phyloP scores from a whole-genome alignment of 306 rosid genomes.

The Prunus persica region DNA sequence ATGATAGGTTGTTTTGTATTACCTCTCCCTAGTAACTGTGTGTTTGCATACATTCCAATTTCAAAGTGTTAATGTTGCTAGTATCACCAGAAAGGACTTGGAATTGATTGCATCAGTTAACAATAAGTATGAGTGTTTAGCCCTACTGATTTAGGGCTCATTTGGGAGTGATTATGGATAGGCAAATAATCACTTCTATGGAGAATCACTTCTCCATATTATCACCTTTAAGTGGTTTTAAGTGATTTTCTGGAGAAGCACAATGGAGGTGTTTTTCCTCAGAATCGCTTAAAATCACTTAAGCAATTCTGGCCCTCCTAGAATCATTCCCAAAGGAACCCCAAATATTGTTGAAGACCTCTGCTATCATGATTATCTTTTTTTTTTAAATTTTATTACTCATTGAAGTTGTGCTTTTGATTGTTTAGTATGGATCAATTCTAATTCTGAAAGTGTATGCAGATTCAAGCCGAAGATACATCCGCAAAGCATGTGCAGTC shows the following conservation, averaged over 20 bases:
- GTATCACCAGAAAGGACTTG: background rate
- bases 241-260: too few relatives aligned
- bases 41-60: background rate
- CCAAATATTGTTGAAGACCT: background rate
- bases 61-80: background rate
- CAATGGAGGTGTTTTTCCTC: too few relatives aligned
- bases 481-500: background rate
- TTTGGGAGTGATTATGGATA: too few relatives aligned
- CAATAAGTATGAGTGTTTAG: background rate
- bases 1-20: background rate
- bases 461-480: conserved; percentile 16
- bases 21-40: background rate
- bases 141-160: background rate
- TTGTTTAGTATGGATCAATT: background rate
- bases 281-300: too few relatives aligned
- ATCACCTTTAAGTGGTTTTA: too few relatives aligned
- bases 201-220: too few relatives aligned
- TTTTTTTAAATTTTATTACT: background rate
- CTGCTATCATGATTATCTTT: background rate
- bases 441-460: conserved; percentile 12
- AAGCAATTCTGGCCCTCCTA: too few relatives aligned
- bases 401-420: background rate
- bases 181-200: too few relatives aligned
- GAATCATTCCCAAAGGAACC: too few relatives aligned
- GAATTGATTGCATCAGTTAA: conserved; percentile 2